Percentiles rank a stretch among this genome's conserved stretches.
Evolutionary conservation across 2,329 filamentous ascomycete genomes (phyloP).

Genomic region (Xylariaceae sp.): DNA sequence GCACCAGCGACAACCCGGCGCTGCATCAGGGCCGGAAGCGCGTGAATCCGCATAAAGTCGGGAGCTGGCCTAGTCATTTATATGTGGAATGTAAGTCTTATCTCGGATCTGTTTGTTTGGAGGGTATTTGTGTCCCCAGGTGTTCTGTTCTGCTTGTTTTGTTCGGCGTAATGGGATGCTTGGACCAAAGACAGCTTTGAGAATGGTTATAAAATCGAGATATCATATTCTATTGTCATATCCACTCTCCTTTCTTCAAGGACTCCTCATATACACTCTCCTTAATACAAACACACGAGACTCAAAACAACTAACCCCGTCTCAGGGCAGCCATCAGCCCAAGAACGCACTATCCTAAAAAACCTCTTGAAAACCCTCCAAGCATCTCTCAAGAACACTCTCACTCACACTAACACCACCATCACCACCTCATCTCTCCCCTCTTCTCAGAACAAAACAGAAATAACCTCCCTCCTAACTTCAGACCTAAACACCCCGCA

Average conservation of each 20-base stretch:
- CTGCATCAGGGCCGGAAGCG: slow-evolving; percentile 84
- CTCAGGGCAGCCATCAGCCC: slow-evolving; percentile 22
- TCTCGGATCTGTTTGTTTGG: no score
- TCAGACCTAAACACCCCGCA: slow-evolving; percentile 74
- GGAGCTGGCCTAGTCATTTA: slow-evolving; percentile 89
- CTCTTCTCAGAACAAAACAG: slow-evolving; percentile 12
- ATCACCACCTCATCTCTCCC: not conserved
- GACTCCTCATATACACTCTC: slow-evolving; percentile 1
- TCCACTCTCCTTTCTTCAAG: no score
- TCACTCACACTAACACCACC: no score
- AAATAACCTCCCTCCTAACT: slow-evolving; percentile 66
- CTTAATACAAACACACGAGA: not conserved
- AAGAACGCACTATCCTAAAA: slow-evolving; percentile 27
- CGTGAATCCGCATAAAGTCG: slow-evolving; percentile 75
- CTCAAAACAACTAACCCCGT: not conserved
- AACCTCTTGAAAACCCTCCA: not conserved
- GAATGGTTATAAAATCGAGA: no score
- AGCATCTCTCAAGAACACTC: slow-evolving; percentile 26
- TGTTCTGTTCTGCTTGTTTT: no score
- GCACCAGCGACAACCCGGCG: slow-evolving; percentile 74
- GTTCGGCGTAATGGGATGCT: no score
- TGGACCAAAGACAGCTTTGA: no score
- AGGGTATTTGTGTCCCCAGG: no score
- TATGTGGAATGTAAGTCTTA: slow-evolving; percentile 80
- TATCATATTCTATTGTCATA: no score